Evolutionary conservation across 306 rosid genomes (phyloP), one percentile per base, ranked within the genome.

Genomic region (Malus fusca): DNA sequence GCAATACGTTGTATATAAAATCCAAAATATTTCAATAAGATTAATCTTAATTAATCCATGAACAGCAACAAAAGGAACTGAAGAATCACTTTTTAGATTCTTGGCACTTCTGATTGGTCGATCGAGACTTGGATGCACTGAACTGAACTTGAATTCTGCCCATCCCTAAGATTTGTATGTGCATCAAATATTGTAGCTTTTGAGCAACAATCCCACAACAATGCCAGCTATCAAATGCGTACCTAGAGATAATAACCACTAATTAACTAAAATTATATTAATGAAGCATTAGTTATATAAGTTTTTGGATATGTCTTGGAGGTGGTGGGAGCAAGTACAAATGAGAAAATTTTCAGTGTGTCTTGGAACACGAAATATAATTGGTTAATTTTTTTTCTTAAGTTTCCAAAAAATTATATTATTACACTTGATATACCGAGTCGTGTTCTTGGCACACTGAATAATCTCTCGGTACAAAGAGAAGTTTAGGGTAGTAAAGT

Each of bases 221-320:
- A 11, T 72, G 76, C 83, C 83, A 75, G 85, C 85, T 73, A 25
- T 73, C 61, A 62, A 62, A 1, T 69, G 30, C 69, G 69, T 37
- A 74, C 85, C 85, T 74, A 66, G 80, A 73, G 79, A 74, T 77
- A 43, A 30, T 60, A 77, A 74, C 78, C 80, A 30, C 60, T 25
- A 33, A 15, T 55, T 11, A 59, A 15, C 11, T 14, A 68, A 43
- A 51, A 63, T 10, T 73, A 59, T 44, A 59, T 73, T 44, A 31
- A 67, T 11, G 63, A 60, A 60, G 72, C 75, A 73, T 59, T 46
- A 66, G 60, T 69, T 63, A 46, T 48, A 48, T 48, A 48, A 5
- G 55, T 7, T 10, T 42, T 15, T 31, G 7, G 4, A 13, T 25
- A 43, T 31, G 26, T 71, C 22, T 71, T 8, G 28, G 22, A 28